Percentiles rank a stretch among this genome's conserved stretches.
Conservation (phyloP, 2,329 filamentous ascomycete genomes). For the Claviceps monticola region DNA sequence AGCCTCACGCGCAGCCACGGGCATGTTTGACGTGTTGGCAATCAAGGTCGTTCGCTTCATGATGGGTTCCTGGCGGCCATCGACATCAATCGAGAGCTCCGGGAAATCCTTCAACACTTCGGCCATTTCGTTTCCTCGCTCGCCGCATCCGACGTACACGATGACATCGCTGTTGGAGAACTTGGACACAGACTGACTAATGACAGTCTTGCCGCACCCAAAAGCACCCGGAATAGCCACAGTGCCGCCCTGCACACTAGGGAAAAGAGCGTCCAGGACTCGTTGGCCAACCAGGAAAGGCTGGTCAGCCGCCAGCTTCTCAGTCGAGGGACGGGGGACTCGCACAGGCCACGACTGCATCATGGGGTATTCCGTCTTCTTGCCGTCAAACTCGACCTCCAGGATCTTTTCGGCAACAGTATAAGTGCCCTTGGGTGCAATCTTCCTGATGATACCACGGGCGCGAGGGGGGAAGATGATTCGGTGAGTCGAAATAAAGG, state of each 20-base stretch:
- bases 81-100: slow-evolving; percentile 86
- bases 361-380: slow-evolving; percentile 90
- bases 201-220: slow-evolving; percentile 98
- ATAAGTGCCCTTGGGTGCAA: slow-evolving; percentile 80
- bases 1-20: slow-evolving; percentile 91
- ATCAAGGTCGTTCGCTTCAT: slow-evolving; percentile 99
- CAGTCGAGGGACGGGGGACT: slow-evolving; percentile 80
- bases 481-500: slow-evolving; percentile 82
- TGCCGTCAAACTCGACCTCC: slow-evolving; percentile 93
- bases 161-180: slow-evolving; percentile 99
- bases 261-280: slow-evolving; percentile 92
- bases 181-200: slow-evolving; percentile 95
- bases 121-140: slow-evolving; percentile 98
- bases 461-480: slow-evolving; percentile 84
- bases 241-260: slow-evolving; percentile 90
- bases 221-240: slow-evolving; percentile 98
- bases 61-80: slow-evolving; percentile 92
- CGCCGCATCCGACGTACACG: slow-evolving; percentile 83
- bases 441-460: slow-evolving; percentile 81
- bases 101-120: slow-evolving; percentile 99
- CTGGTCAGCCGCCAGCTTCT: slow-evolving; percentile 78
- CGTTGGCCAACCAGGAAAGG: slow-evolving; percentile 95
- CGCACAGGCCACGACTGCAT: slow-evolving; percentile 98
- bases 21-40: slow-evolving; percentile 99
- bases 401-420: slow-evolving; percentile 89